Conservation (phyloP, 2,329 filamentous ascomycete genomes). For the Aspergillus terreus region DNA sequence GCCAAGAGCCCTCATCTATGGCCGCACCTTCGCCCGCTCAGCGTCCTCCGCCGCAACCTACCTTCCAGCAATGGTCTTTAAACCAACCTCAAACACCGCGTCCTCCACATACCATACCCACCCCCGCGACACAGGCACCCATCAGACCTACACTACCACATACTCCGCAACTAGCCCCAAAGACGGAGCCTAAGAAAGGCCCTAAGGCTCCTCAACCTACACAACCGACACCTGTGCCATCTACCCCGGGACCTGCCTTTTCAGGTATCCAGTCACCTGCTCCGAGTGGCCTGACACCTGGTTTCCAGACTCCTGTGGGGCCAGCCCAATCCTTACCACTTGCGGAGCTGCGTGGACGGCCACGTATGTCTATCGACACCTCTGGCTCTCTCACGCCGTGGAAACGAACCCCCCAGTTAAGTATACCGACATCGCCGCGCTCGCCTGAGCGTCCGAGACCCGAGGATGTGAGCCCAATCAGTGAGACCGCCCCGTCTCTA, state of each 20-base stretch:
- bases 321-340: slow-evolving; percentile 21
- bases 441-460: slow-evolving; percentile 40
- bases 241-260: slow-evolving; percentile 23
- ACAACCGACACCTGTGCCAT: slow-evolving; percentile 19
- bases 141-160: slow-evolving; percentile 18
- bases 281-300: slow-evolving; percentile 17
- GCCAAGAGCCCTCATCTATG: slow-evolving; percentile 13
- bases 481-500: slow-evolving; percentile 39
- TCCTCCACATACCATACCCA: slow-evolving; percentile 17
- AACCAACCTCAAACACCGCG: slow-evolving; percentile 30
- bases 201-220: slow-evolving; percentile 15
- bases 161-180: slow-evolving; percentile 15
- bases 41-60: slow-evolving; percentile 26
- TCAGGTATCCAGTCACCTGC: slow-evolving; percentile 20
- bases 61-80: slow-evolving; percentile 37
- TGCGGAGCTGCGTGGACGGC: slow-evolving; percentile 24
- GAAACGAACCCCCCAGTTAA: slow-evolving; percentile 37
- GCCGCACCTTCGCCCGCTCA: slow-evolving; percentile 14
- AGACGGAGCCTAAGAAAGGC: slow-evolving; percentile 13
- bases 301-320: slow-evolving; percentile 27
- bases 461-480: slow-evolving; percentile 45
- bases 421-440: slow-evolving; percentile 32
- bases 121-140: slow-evolving; percentile 11
- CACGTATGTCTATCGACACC: slow-evolving; percentile 35
- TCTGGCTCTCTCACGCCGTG: slow-evolving; percentile 42